Percentiles rank a stretch among this genome's conserved stretches.
phyloP scores from a whole-genome alignment of 345 rosid genomes.

The Euphorbia tirucalli region DNA sequence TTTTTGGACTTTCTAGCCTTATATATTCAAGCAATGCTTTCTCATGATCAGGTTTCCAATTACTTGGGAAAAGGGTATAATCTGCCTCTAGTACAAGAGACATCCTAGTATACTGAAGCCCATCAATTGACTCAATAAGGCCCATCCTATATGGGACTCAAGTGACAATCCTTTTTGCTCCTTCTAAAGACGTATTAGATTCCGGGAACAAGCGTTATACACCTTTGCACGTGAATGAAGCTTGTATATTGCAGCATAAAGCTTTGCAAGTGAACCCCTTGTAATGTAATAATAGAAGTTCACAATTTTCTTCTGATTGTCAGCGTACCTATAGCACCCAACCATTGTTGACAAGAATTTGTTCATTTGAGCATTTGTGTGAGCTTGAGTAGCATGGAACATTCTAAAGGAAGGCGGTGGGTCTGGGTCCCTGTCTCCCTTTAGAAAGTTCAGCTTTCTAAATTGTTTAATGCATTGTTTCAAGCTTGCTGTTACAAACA shows the following conservation, averaged over 20 bases:
- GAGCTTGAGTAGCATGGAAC: conserved; percentile 97
- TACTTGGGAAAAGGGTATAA: conserved; percentile 77
- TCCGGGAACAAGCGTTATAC: conserved; percentile 62
- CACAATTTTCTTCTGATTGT: conserved; percentile 82
- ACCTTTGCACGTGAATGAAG: conserved; percentile 93
- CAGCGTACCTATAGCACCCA: conserved; percentile 90
- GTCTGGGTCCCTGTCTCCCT: conserved; percentile 95
- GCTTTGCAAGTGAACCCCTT: conserved; percentile 91
- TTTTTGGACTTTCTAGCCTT: conserved; percentile 68
- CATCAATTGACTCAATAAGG: conserved; percentile 84
- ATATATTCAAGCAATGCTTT: conserved; percentile 73
- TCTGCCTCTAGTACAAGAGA: conserved; percentile 91
- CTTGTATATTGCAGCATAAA: conserved; percentile 92
- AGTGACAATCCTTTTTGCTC: conserved; percentile 93
- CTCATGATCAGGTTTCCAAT: conserved; percentile 93
- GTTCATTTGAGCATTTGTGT: conserved; percentile 94
- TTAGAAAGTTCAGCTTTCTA: conserved; percentile 73
- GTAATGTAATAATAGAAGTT: conserved; percentile 86
- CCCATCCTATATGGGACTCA: conserved; percentile 85
- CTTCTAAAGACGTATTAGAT: conserved; percentile 74
- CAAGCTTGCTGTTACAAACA: conserved; percentile 89
- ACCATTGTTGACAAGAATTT: conserved; percentile 81
- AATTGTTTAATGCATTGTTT: conserved; percentile 94
- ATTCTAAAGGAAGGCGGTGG: conserved; percentile 96
- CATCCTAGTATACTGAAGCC: conserved; percentile 90